Percentiles rank a stretch among this genome's conserved stretches.
Conservation (phyloP, 73 alveolate species). For the Paramecium pentaurelia region DNA sequence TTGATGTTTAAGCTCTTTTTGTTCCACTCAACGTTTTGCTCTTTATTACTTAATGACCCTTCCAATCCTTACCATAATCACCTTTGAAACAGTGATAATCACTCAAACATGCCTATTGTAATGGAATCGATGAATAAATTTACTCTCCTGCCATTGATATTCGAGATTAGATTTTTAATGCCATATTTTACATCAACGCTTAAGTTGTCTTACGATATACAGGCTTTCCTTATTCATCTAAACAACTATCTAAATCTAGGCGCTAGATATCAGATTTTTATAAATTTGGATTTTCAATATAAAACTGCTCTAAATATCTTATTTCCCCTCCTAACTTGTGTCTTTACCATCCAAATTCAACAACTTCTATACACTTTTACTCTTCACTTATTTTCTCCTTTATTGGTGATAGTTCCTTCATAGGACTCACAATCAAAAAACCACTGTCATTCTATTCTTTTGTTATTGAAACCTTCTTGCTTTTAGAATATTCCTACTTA, state of each 20-base stretch:
- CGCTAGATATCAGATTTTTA: neutral
- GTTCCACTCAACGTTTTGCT: neutral
- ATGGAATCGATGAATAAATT: neutral
- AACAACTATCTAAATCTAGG: neutral
- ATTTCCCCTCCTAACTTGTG: neutral
- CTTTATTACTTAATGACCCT: neutral
- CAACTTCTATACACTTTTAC: neutral
- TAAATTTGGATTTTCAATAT: neutral
- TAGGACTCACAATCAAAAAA: neutral
- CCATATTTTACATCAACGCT: neutral
- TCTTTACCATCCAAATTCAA: neutral
- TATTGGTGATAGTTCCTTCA: neutral
- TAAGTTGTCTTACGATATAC: neutral
- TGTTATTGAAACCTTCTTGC: neutral
- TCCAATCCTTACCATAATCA: neutral
- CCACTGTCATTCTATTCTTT: neutral
- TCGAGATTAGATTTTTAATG: neutral
- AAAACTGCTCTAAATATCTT: neutral
- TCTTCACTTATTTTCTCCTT: neutral
- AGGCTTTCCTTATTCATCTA: neutral
- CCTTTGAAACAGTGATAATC: neutral
- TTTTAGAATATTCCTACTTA: neutral
- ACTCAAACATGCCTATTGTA: neutral
- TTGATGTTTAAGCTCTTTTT: neutral
- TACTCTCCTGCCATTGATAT: neutral